These are phyloP conservation scores for Polyporus tsugae DNA, from an alignment of 1,284 basidiomycete genomes.

Conservation along the genomic window DNA sequence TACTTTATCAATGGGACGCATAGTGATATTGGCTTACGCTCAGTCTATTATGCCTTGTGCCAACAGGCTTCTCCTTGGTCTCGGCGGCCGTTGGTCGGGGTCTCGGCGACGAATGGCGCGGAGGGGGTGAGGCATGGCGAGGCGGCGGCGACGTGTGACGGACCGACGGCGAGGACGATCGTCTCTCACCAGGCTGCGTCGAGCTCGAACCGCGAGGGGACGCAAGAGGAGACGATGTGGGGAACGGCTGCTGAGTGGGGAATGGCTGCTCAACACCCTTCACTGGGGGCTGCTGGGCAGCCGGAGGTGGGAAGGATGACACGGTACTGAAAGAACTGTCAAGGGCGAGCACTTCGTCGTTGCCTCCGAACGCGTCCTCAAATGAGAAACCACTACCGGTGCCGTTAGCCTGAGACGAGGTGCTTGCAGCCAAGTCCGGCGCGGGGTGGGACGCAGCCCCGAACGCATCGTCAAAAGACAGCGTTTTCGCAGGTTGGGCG, in stretches of 20 bases:
- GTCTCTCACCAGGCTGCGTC: conserved; percentile 38
- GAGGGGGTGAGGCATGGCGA: conserved; percentile 58
- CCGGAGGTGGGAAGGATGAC: conserved; percentile 37
- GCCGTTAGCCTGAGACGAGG: conserved; percentile 27
- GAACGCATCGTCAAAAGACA: conserved; percentile 64
- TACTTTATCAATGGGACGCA: background rate
- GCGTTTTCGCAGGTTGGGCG: conserved; percentile 34
- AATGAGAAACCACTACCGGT: conserved; percentile 52
- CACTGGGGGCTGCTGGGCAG: conserved; percentile 45
- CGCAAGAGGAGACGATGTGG: conserved; percentile 45
- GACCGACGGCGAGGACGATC: conserved; percentile 35
- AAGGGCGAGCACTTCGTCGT: conserved; percentile 52
- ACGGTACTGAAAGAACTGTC: conserved; percentile 43
- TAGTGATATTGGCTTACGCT: conserved; percentile 60
- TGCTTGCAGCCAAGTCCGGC: conserved; percentile 22
- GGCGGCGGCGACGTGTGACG: conserved; percentile 53
- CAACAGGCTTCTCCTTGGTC: conserved; percentile 60
- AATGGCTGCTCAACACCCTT: conserved; percentile 8
- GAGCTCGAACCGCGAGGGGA: conserved; percentile 45
- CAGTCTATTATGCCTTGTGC: conserved; percentile 70
- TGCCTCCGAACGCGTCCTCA: conserved; percentile 66
- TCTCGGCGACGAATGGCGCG: conserved; percentile 62
- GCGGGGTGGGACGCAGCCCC: conserved; percentile 36
- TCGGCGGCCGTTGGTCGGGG: conserved; percentile 66
- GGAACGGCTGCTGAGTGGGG: conserved; percentile 21